phyloP scores from a whole-genome alignment of 139 green algal genomes.

The Micromonas pusilla region DNA sequence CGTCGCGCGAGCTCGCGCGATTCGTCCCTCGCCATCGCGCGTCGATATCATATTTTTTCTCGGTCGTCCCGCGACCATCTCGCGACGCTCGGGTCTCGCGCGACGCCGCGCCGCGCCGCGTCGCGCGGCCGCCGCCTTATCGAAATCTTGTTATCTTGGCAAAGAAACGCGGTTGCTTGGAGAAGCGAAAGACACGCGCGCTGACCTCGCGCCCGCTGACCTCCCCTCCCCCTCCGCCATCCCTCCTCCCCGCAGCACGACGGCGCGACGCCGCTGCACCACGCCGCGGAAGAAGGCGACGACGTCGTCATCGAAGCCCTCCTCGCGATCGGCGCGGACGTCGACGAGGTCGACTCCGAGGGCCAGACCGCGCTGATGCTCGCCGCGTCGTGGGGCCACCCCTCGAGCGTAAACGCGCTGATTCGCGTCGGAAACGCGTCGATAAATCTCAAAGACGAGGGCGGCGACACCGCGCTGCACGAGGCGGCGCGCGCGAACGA shows the following conservation, averaged over 20 bases:
- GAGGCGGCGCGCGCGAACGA: constrained; percentile 1
- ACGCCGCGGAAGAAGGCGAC: constrained; percentile 11
- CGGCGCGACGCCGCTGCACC: not conserved
- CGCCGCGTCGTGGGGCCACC: constrained; percentile 10
- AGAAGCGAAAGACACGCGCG: not conserved
- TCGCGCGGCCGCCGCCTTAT: too few relatives aligned
- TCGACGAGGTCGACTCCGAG: constrained; percentile 2
- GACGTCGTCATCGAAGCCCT: not conserved
- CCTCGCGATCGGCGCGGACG: constrained; percentile 6
- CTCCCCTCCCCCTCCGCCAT: not conserved
- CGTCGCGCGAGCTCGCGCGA: not conserved
- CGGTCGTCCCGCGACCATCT: not conserved
- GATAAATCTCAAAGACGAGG: not conserved
- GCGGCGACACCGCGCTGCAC: constrained; percentile 16
- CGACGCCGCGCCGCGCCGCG: too few relatives aligned
- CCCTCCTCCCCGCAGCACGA: not conserved
- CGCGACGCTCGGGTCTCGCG: not conserved
- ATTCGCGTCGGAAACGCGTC: not conserved
- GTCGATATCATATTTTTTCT: not conserved
- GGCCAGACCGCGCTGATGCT: constrained; percentile 11
- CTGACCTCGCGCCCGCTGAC: not conserved
- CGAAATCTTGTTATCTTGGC: too few relatives aligned
- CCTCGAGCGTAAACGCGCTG: not conserved
- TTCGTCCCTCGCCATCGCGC: not conserved
- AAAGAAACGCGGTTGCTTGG: too few relatives aligned